Evolutionary conservation across 352 stramenopile genomes (phyloP).

Genomic region (Peronospora belbahrii): DNA sequence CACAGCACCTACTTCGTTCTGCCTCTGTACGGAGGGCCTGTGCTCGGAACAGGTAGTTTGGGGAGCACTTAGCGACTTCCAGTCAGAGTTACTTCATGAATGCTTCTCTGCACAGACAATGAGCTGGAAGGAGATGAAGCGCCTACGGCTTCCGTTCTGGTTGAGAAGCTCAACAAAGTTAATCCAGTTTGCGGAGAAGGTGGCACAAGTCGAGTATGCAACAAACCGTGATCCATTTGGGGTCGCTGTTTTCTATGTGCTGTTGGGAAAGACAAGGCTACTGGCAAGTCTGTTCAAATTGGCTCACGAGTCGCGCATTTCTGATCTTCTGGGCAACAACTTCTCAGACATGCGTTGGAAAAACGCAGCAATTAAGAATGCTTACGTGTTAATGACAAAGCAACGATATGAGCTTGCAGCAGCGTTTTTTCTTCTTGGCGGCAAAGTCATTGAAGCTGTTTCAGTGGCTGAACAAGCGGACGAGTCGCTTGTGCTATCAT

Average conservation of each 20-base stretch:
- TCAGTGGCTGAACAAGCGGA: constrained; percentile 70
- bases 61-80: constrained; percentile 57
- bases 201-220: constrained; percentile 71
- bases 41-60: constrained; percentile 76
- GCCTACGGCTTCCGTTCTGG: constrained; percentile 73
- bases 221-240: constrained; percentile 70
- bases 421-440: constrained; percentile 76
- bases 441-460: constrained; percentile 70
- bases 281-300: constrained; percentile 83
- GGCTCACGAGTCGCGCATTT: constrained; percentile 67
- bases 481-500: constrained; percentile 62
- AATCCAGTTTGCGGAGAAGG: constrained; percentile 54
- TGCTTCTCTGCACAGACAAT: constrained; percentile 44
- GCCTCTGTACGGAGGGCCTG: constrained; percentile 27
- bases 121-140: constrained; percentile 61
- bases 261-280: constrained; percentile 77
- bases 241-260: constrained; percentile 80
- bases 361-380: constrained; percentile 87
- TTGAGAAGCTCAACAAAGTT: constrained; percentile 50
- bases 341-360: constrained; percentile 79
- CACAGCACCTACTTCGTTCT: neutral
- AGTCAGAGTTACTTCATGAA: constrained; percentile 60
- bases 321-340: constrained; percentile 72
- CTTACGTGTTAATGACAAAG: constrained; percentile 83
- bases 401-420: constrained; percentile 72